Conservation (phyloP, 2,329 filamentous ascomycete species). For the Pseudopyricularia javanii region DNA sequence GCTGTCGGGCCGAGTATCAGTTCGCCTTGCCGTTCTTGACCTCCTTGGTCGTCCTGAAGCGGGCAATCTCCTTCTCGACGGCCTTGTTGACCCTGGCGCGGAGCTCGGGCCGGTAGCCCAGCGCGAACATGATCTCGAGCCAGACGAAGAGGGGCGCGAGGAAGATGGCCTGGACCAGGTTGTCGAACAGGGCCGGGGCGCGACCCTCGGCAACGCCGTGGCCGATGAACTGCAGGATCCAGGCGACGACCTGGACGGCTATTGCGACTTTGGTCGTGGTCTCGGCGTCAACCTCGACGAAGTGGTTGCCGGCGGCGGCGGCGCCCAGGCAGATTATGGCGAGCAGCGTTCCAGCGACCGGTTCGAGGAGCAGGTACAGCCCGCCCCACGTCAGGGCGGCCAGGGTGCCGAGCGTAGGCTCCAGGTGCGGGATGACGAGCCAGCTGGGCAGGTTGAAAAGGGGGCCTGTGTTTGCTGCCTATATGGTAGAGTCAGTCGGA, state of each 20-base stretch:
- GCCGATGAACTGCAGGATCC: slow-evolving; percentile 84
- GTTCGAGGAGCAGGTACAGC: slow-evolving; percentile 86
- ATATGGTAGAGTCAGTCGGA: slow-evolving; percentile 9
- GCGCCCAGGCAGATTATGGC: slow-evolving; percentile 64
- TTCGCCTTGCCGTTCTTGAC: slow-evolving; percentile 38
- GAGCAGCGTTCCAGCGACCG: slow-evolving; percentile 72
- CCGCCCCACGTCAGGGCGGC: slow-evolving; percentile 56
- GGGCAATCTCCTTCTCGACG: slow-evolving; percentile 65
- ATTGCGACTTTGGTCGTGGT: slow-evolving; percentile 45
- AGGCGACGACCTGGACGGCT: slow-evolving; percentile 59
- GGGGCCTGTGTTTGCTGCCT: slow-evolving; percentile 51
- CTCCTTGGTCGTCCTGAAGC: slow-evolving; percentile 50
- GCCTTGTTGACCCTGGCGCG: slow-evolving; percentile 67
- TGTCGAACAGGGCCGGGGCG: slow-evolving; percentile 81
- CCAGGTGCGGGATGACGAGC: slow-evolving; percentile 55
- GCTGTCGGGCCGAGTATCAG: slow-evolving; percentile 10
- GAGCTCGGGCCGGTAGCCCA: slow-evolving; percentile 83
- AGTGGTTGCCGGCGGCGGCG: slow-evolving; percentile 64
- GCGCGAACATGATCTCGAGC: slow-evolving; percentile 82
- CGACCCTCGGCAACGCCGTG: slow-evolving; percentile 83
- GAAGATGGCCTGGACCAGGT: slow-evolving; percentile 81
- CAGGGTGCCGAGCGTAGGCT: slow-evolving; percentile 54
- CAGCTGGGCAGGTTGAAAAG: slow-evolving; percentile 54
- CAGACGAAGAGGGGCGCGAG: slow-evolving; percentile 94
- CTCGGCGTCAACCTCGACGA: slow-evolving; percentile 45